Conservation (phyloP, 768 basidiomycete species). For the Multifurca ochricompacta region DNA sequence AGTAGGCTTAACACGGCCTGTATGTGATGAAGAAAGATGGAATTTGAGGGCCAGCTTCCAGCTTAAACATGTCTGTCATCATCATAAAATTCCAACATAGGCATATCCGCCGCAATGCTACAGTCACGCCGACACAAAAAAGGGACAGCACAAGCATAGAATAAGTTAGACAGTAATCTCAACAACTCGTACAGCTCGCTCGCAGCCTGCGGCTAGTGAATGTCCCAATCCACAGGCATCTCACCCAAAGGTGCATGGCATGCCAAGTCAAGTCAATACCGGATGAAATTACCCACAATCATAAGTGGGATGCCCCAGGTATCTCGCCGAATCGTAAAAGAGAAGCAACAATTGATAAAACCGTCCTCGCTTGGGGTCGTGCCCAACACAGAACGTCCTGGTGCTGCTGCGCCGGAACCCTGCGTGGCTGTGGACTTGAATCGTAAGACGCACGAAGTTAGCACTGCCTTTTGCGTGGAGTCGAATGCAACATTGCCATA, state of each 20-base stretch:
- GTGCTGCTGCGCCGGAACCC: constrained; percentile 27
- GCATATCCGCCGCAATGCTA: not conserved
- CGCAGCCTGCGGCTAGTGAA: not conserved
- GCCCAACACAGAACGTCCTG: constrained; percentile 22
- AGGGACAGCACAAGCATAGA: not conserved
- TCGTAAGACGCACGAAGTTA: constrained; percentile 84
- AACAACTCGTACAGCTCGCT: not conserved
- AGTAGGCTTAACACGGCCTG: too few species aligned
- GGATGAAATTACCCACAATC: constrained; percentile 87
- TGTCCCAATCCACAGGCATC: not conserved
- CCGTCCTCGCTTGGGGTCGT: constrained; percentile 50
- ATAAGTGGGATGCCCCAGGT: constrained; percentile 83
- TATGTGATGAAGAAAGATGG: too few species aligned
- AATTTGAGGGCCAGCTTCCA: too few species aligned
- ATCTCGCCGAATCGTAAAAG: constrained; percentile 81
- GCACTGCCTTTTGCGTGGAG: constrained; percentile 84
- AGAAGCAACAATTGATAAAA: constrained; percentile 82
- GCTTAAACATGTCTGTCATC: too few species aligned
- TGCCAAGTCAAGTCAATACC: constrained; percentile 28
- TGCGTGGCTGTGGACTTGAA: constrained; percentile 60
- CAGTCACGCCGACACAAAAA: not conserved
- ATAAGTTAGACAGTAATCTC: not conserved
- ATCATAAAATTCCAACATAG: not conserved
- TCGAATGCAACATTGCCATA: constrained; percentile 92
- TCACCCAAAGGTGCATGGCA: not conserved